Evolutionary conservation across 2,329 filamentous ascomycete species (phyloP).

Genomic region (Monosporascus sp.): DNA sequence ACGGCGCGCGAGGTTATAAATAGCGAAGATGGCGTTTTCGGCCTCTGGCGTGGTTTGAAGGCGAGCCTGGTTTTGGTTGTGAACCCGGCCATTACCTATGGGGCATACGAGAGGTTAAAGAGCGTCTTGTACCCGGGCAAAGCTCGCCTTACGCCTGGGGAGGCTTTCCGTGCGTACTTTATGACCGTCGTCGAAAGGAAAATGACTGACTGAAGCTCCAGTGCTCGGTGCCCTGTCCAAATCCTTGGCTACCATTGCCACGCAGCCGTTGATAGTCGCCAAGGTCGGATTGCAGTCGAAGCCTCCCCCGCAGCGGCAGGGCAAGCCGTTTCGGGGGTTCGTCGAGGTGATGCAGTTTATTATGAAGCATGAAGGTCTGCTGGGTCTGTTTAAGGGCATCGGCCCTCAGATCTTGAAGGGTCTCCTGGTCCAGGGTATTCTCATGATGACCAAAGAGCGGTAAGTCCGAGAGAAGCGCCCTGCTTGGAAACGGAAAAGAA

Average conservation of each 20-base stretch:
- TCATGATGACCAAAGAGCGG: slow-evolving; percentile 99
- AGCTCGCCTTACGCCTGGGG: slow-evolving; percentile 69
- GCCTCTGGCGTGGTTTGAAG: slow-evolving; percentile 92
- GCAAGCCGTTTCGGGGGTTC: slow-evolving; percentile 91
- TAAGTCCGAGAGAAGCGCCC: slow-evolving; percentile 34
- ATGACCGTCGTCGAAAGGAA: background rate
- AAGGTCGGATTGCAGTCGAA: slow-evolving; percentile 96
- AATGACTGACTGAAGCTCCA: slow-evolving; percentile 30
- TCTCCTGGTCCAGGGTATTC: slow-evolving; percentile 83
- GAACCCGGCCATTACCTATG: slow-evolving; percentile 96
- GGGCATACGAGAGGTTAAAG: slow-evolving; percentile 87
- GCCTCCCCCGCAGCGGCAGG: slow-evolving; percentile 76
- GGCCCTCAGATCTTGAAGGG: slow-evolving; percentile 92
- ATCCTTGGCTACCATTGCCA: slow-evolving; percentile 81
- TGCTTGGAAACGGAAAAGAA: background rate
- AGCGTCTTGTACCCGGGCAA: slow-evolving; percentile 73
- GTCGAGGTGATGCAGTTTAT: slow-evolving; percentile 94
- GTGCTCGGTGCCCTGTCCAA: slow-evolving; percentile 93
- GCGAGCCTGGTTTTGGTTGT: slow-evolving; percentile 92
- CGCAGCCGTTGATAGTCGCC: slow-evolving; percentile 93
- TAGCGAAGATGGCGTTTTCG: slow-evolving; percentile 82
- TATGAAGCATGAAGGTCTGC: slow-evolving; percentile 74
- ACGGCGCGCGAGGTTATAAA: slow-evolving; percentile 86
- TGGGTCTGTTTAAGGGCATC: slow-evolving; percentile 94
- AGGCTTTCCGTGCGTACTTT: slow-evolving; percentile 77